These are phyloP conservation scores for Solanum hybrid DNA, from an alignment of 305 asterid species.

Conservation along the genomic window DNA sequence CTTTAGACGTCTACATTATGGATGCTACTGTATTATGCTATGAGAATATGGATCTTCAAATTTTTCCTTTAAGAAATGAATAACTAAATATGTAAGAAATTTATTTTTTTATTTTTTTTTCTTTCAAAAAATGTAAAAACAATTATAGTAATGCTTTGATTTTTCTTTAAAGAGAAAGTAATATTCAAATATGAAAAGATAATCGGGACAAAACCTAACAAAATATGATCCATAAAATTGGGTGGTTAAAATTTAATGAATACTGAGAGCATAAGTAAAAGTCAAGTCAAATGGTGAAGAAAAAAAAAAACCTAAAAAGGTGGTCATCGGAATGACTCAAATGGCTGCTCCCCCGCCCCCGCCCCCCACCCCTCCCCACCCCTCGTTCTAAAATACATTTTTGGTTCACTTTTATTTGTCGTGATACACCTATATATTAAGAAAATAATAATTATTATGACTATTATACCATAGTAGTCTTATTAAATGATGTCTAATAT, in stretches of 20 bases:
- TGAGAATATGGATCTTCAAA: background rate
- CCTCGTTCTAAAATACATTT: too few relatives aligned
- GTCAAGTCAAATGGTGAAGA: background rate
- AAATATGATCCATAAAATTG: background rate
- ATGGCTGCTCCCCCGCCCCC: background rate
- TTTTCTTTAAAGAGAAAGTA: too few relatives aligned
- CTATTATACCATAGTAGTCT: accelerated
- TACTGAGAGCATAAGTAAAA: background rate
- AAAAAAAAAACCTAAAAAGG: background rate
- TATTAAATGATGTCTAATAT: too few relatives aligned
- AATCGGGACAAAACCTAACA: background rate
- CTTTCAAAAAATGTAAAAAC: too few relatives aligned
- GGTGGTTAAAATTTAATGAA: background rate
- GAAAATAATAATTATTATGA: too few relatives aligned
- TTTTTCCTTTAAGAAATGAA: background rate
- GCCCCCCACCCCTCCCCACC: background rate
- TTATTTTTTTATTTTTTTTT: too few relatives aligned
- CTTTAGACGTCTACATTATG: too few relatives aligned
- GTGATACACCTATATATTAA: too few relatives aligned
- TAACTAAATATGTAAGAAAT: background rate
- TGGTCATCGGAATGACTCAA: background rate
- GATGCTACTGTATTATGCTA: background rate
- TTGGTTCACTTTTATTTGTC: too few relatives aligned
- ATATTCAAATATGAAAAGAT: too few relatives aligned
- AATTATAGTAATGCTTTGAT: too few relatives aligned